Evolutionary conservation across 768 basidiomycete species (phyloP), one percentile per base, ranked within the genome.

Genomic region (Mycena vitilis): DNA sequence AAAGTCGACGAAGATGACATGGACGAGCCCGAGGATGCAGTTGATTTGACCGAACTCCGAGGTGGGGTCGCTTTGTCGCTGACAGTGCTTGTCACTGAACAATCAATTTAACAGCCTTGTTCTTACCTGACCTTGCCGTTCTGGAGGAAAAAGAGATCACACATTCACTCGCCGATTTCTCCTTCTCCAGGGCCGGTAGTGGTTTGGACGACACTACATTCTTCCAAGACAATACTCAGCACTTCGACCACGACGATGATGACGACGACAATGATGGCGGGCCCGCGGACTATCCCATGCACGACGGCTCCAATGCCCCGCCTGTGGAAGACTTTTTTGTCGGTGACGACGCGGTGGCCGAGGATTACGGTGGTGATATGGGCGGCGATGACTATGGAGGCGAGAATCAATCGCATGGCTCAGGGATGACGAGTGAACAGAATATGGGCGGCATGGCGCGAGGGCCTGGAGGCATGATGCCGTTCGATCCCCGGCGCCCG

Each of bases 401-500:
- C 38, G 83, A 83, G 42, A 81, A 78, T 20, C 78, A 78, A 37
- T 83, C 81, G 0, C 82, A 81, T 57, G 86, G 81, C 2, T 88
- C 87, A 22, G 84, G 83, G 34, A 84, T 78, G 15, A 81, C 80
- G 23, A 78, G 77, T 8, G 84, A 82, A 40, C 80, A 78, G 34
- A 83, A 75, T 12, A 42, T 48, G 62, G 23, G 84, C 13, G 12
- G 30, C 30, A 30, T 82, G 34, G 73, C 74, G 52, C 79, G 75
- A 38, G 81, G 79, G 7, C 78, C 81, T 3, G 91, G 87, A 4
- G 81, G 81, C 8, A 88, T 88, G 65, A 87, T 90, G 15, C 89
- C 93, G 2, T 99, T 97, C 75, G 96, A 98, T 78, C 96, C 96
- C 10, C 85, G 93, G 44, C 84, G 85, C n/a, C 84, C 85, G 51